These are phyloP conservation scores for Serendipita vermifera DNA, from an alignment of 768 basidiomycete species.

Conservation along the genomic window DNA sequence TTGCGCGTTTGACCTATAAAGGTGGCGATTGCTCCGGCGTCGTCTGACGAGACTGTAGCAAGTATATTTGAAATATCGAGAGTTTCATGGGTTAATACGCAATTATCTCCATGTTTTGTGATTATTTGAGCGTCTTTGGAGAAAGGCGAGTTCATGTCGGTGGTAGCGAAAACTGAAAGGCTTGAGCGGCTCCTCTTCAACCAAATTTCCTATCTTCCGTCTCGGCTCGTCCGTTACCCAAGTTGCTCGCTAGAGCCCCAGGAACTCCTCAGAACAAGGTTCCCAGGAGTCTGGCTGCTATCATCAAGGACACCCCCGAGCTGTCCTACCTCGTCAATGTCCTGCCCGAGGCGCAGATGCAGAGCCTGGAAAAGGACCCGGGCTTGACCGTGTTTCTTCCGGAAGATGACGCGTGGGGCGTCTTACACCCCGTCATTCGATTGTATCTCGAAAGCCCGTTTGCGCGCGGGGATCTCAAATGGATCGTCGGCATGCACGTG, in stretches of 20 bases:
- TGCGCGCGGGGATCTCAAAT: slow-evolving; percentile 62
- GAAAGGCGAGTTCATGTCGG: background rate
- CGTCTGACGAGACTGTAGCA: slow-evolving; percentile 46
- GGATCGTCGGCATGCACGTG: slow-evolving; percentile 69
- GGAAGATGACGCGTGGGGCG: slow-evolving; percentile 70
- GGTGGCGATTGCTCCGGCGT: slow-evolving; percentile 56
- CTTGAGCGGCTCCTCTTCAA: background rate
- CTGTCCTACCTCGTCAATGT: slow-evolving; percentile 66
- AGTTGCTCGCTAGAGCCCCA: no score
- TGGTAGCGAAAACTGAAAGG: background rate
- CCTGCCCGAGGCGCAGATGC: slow-evolving; percentile 44
- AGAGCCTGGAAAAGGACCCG: slow-evolving; percentile 48
- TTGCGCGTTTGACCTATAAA: slow-evolving; percentile 83
- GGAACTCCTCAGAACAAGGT: no score
- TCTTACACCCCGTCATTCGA: slow-evolving; percentile 61
- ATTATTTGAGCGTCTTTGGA: background rate
- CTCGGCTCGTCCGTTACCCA: no score
- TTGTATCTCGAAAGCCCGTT: slow-evolving; percentile 82
- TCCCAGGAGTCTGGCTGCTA: slow-evolving; percentile 61
- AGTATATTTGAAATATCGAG: slow-evolving; percentile 49
- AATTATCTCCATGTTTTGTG: background rate
- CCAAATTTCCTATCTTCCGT: no score
- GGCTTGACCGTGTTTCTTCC: slow-evolving; percentile 85
- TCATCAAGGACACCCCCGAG: slow-evolving; percentile 44
- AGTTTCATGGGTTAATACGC: slow-evolving; percentile 37